Evolutionary conservation across 345 rosid genomes (phyloP), one percentile per base, ranked within the genome.

Genomic region (Brassica incana): DNA sequence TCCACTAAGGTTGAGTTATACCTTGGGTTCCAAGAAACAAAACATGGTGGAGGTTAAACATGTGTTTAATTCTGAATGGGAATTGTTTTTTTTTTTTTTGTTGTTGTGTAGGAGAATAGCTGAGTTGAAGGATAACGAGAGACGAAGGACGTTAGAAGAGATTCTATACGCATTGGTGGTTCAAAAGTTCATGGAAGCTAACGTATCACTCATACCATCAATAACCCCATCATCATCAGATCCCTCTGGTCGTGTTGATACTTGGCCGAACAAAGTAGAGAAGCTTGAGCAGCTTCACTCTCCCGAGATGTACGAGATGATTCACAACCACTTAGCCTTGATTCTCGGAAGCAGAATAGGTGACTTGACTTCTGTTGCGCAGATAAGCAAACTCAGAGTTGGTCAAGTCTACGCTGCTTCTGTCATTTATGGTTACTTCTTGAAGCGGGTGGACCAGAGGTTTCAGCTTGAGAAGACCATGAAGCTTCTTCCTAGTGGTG

Each of bases 381-480:
- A 89, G 81, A 92, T 89, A 63, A 92, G 92, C 88, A 95, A 93
- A 75, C 88, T 90, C 78, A 84, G 97, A 84, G 95, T 88, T 60
- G 99, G 99, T 5, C 99, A 95, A 85, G 97, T 95, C n/a, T 95
- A 95, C 73, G 99, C 99, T 69, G 99, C 99, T 5, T 93, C 99
- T 1, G 97, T 90, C 56, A 92, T 95, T 97, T 93, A 90, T 72
- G 99, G 99, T 5, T 95, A 95, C 77, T 95, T 95, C 86, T 89
- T 95, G 50, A 95, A 90, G 85, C 87, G 97, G 5, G 92, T 93
- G 3, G 99, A 95, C 76, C 97, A 89, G 70, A 81, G 98, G 84
- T 93, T 93, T 86, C 98, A 95, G 88, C 98, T 95, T 8, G 98
- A 95, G 88, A 95, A 91, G 88, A 73, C 88, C 12, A 88, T 95